Percentiles rank a stretch among this genome's conserved stretches.
These are phyloP conservation scores for Metschnikowia similis DNA, from an alignment of 805 yeast genomes.

Conservation along the genomic window DNA sequence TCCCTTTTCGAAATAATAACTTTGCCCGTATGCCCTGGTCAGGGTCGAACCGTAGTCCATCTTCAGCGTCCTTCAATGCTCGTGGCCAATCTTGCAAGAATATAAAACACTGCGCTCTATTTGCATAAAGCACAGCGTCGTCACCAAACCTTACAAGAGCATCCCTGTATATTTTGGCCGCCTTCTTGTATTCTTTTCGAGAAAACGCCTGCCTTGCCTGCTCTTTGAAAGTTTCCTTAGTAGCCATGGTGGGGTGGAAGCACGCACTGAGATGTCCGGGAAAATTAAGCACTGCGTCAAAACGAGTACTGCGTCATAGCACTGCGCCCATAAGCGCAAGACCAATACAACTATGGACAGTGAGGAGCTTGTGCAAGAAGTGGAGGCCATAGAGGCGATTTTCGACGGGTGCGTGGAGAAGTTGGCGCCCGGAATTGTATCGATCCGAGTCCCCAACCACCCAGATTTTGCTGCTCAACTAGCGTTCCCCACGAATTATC, in stretches of 20 bases:
- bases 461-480: conserved; percentile 58
- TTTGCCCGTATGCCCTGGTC: conserved; percentile 39
- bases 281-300: background rate
- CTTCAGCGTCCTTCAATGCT: conserved; percentile 47
- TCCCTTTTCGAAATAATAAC: conserved; percentile 48
- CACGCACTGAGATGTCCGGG: background rate
- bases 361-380: conserved; percentile 48
- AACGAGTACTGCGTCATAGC: background rate
- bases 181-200: conserved; percentile 41
- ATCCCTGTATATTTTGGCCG: conserved; percentile 50
- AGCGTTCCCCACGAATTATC: conserved; percentile 70
- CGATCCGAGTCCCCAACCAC: conserved; percentile 58
- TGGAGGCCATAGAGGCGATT: conserved; percentile 81
- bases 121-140: conserved; percentile 59
- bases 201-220: conserved; percentile 55
- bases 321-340: background rate
- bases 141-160: conserved; percentile 49
- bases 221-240: conserved; percentile 30
- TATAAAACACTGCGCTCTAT: conserved; percentile 62
- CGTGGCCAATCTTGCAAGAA: conserved; percentile 46
- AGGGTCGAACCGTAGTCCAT: conserved; percentile 39
- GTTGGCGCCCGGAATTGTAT: conserved; percentile 37
- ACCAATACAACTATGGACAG: conserved; percentile 3
- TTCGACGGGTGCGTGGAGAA: conserved; percentile 59
- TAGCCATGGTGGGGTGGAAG: conserved; percentile 9